Percentiles rank a stretch among this genome's conserved stretches.
Conservation (phyloP, 768 basidiomycete genomes). For the Amanita phalloides region DNA sequence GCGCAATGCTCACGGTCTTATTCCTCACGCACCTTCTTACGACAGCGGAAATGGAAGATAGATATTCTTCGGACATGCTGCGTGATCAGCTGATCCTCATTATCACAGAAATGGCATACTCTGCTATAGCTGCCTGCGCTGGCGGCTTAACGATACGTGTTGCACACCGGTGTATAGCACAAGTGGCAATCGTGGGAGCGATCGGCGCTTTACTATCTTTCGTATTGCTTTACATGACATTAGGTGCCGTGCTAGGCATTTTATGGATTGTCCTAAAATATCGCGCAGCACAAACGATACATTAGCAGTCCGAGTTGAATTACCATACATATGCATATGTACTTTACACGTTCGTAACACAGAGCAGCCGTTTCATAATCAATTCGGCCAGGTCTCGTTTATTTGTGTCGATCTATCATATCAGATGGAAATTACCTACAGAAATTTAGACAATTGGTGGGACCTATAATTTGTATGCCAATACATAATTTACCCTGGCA, state of each 20-base stretch:
- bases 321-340: not conserved
- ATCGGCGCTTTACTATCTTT: not conserved
- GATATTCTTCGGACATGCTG: not conserved
- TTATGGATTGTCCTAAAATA: conserved; percentile 4
- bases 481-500: too few species aligned
- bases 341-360: not conserved
- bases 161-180: not conserved
- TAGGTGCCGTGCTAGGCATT: not conserved
- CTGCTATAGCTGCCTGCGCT: not conserved
- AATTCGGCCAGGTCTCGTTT: too few species aligned
- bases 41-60: not conserved
- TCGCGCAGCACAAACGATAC: not conserved
- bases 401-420: not conserved
- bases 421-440: not conserved
- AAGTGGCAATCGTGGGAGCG: conserved; percentile 1
- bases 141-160: not conserved
- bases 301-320: not conserved
- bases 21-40: conserved; percentile 11
- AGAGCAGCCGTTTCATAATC: too few species aligned
- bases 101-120: conserved; percentile 1
- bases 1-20: conserved; percentile 13
- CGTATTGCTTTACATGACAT: not conserved
- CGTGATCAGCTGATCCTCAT: conserved; percentile 2
- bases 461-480: too few species aligned
- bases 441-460: not conserved